Percentiles rank a stretch among this genome's conserved stretches.
phyloP scores from a whole-genome alignment of 2,329 filamentous ascomycete genomes.

The Diplodia seriata region DNA sequence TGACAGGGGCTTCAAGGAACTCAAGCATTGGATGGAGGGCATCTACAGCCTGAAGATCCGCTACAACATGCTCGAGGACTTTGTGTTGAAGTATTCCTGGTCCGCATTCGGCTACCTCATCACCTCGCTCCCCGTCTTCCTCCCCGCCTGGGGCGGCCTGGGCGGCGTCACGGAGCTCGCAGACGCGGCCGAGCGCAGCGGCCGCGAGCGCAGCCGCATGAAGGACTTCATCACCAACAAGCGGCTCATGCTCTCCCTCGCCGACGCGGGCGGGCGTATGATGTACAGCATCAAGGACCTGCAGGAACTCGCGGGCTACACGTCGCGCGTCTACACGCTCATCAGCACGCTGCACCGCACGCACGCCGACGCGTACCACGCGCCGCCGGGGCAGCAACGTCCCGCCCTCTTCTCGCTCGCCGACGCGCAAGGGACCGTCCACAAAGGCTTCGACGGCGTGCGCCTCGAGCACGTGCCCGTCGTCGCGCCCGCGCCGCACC shows the following conservation, averaged over 20 bases:
- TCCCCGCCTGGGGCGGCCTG: slow-evolving; percentile 90
- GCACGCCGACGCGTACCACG: slow-evolving; percentile 86
- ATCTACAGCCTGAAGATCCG: slow-evolving; percentile 98
- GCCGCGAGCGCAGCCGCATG: slow-evolving; percentile 84
- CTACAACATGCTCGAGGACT: slow-evolving; percentile 98
- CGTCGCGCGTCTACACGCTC: slow-evolving; percentile 91
- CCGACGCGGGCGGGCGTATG: slow-evolving; percentile 95
- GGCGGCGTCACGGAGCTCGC: slow-evolving; percentile 74
- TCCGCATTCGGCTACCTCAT: slow-evolving; percentile 96
- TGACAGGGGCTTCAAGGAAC: slow-evolving; percentile 87
- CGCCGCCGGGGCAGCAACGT: slow-evolving; percentile 66
- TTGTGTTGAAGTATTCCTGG: slow-evolving; percentile 98
- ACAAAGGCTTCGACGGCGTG: slow-evolving; percentile 94
- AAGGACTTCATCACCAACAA: slow-evolving; percentile 99
- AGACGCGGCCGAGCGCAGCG: slow-evolving; percentile 55
- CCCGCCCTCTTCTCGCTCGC: slow-evolving; percentile 87
- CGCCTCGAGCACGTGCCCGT: slow-evolving; percentile 92
- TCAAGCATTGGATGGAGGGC: slow-evolving; percentile 96
- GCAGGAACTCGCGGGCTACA: slow-evolving; percentile 93
- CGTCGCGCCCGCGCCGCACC: slow-evolving; percentile 86
- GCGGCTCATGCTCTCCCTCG: slow-evolving; percentile 93
- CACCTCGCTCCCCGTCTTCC: slow-evolving; percentile 89
- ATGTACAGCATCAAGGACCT: slow-evolving; percentile 99
- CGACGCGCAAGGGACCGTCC: slow-evolving; percentile 90
- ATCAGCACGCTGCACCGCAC: slow-evolving; percentile 94